Evolutionary conservation across 1,284 basidiomycete genomes (phyloP).

Genomic region (Volvariella volvacea): DNA sequence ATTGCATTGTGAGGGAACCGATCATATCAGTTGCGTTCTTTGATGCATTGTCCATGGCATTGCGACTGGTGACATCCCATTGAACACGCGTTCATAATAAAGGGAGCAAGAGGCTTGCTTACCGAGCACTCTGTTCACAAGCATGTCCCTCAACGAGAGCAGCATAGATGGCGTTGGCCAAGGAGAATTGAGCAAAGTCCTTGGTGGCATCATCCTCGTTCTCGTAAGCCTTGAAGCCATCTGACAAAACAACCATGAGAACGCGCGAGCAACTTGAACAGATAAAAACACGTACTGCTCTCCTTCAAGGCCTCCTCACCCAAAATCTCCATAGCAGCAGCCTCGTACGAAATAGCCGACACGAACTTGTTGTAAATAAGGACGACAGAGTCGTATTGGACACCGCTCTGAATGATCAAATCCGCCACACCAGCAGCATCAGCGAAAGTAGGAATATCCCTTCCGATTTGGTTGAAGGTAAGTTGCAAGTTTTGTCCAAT

Average conservation of each 20-base stretch:
- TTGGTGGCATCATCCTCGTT: conserved; percentile 94
- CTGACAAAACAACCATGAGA: conserved; percentile 26
- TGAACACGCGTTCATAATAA: too few relatives aligned
- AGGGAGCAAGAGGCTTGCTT: conserved; percentile 14
- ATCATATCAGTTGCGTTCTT: conserved; percentile 98
- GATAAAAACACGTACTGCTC: conserved; percentile 50
- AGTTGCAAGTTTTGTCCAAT: conserved; percentile 68
- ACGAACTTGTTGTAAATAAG: conserved; percentile 96
- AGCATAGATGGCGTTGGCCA: conserved; percentile 96
- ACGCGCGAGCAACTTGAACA: neutral
- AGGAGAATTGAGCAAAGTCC: conserved; percentile 92
- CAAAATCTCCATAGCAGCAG: conserved; percentile 71
- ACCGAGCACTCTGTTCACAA: conserved; percentile 88
- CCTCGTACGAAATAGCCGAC: conserved; percentile 91
- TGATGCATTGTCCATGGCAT: conserved; percentile 99
- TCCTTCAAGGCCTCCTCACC: conserved; percentile 76
- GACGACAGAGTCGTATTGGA: conserved; percentile 85
- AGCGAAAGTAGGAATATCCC: conserved; percentile 94
- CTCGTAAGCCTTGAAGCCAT: conserved; percentile 88
- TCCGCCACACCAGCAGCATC: conserved; percentile 95
- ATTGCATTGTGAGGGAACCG: conserved; percentile 79
- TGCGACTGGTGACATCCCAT: too few relatives aligned
- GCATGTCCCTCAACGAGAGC: conserved; percentile 95
- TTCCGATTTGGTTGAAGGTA: conserved; percentile 97
- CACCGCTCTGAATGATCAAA: conserved; percentile 81